These are phyloP conservation scores for Candida freyschussii DNA, from an alignment of 1,139 yeast species.

Conservation along the genomic window DNA sequence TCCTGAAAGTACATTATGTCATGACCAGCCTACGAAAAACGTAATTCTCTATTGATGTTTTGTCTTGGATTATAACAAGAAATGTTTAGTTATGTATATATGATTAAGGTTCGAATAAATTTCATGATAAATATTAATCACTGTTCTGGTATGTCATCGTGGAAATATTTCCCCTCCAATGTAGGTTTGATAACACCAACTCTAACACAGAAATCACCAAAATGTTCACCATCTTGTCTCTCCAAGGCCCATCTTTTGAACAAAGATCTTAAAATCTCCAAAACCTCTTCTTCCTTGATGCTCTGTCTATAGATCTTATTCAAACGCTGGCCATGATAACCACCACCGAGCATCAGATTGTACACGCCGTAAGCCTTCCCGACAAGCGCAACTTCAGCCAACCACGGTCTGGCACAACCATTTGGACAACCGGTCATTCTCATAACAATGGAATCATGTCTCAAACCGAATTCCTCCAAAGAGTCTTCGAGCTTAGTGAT, in stretches of 20 bases:
- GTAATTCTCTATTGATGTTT: no score
- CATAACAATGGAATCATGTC: conserved; percentile 94
- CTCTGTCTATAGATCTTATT: conserved; percentile 89
- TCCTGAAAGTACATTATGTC: no score
- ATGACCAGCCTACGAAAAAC: no score
- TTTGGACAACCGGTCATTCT: conserved; percentile 99
- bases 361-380: conserved; percentile 95
- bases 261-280: conserved; percentile 71
- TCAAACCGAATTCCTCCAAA: conserved; percentile 85
- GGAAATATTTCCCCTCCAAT: conserved; percentile 87
- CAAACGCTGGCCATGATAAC: conserved; percentile 88
- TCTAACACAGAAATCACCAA: conserved; percentile 91
- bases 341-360: conserved; percentile 94
- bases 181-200: conserved; percentile 85
- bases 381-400: conserved; percentile 91
- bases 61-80: no score
- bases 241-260: conserved; percentile 94
- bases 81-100: no score
- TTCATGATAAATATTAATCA: no score
- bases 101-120: no score
- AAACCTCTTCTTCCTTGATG: conserved; percentile 84
- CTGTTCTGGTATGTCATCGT: conserved; percentile 80
- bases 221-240: conserved; percentile 86
- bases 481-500: conserved; percentile 77
- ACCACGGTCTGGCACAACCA: conserved; percentile 98